A percentile compares a stretch with the other conserved stretches of the same genome.
These are phyloP conservation scores for Alternaria sp. DNA, from an alignment of 2,329 filamentous ascomycete species.

Conservation along the genomic window DNA sequence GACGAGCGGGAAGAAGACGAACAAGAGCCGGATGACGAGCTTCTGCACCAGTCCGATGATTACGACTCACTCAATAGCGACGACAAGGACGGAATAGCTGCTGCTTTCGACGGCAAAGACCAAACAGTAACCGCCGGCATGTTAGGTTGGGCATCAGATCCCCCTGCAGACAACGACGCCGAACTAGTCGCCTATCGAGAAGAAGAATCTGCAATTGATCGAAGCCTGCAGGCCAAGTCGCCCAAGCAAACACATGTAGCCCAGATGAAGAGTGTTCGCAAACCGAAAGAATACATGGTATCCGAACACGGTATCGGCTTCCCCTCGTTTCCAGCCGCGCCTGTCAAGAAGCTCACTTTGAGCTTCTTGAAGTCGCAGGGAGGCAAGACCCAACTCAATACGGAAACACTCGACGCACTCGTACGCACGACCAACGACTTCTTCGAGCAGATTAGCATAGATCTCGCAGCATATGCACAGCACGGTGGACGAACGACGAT, in stretches of 20 bases:
- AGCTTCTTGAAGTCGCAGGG: constrained; percentile 73
- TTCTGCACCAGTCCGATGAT: constrained; percentile 33
- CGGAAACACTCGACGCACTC: constrained; percentile 76
- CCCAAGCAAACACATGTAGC: constrained; percentile 25
- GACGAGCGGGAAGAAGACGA: constrained; percentile 10
- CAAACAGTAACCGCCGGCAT: constrained; percentile 22
- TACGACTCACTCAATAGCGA: constrained; percentile 27
- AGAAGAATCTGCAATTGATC: constrained; percentile 44
- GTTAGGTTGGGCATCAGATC: constrained; percentile 42
- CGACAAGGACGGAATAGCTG: constrained; percentile 24
- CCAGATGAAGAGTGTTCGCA: constrained; percentile 31
- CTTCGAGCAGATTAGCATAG: constrained; percentile 85
- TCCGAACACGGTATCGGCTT: constrained; percentile 79
- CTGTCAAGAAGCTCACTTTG: constrained; percentile 75
- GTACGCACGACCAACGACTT: constrained; percentile 88
- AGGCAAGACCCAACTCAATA: constrained; percentile 71
- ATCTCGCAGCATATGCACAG: constrained; percentile 77
- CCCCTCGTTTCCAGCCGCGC: constrained; percentile 72
- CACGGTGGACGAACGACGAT: constrained; percentile 86
- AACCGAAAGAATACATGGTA: constrained; percentile 60
- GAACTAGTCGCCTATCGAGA: constrained; percentile 44
- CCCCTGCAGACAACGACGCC: constrained; percentile 28
- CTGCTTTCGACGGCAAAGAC: constrained; percentile 36
- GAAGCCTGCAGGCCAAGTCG: constrained; percentile 38
- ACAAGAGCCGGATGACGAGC: constrained; percentile 5